Evolutionary conservation across 2,329 filamentous ascomycete genomes (phyloP).

Genomic region (Immersiporthe knoxdaviesiana): DNA sequence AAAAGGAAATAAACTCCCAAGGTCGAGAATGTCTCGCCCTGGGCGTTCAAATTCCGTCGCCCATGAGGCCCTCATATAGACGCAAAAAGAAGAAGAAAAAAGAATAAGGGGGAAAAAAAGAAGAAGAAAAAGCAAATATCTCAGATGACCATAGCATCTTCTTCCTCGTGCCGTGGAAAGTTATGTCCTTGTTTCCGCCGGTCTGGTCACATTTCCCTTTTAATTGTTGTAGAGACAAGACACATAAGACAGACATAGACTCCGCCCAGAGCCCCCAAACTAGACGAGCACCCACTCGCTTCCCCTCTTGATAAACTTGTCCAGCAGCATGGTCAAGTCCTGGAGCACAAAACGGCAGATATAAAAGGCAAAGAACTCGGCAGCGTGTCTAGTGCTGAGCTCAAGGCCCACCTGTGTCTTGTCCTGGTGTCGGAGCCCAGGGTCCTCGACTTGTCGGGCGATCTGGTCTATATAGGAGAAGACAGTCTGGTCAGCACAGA

Average conservation of each 20-base stretch:
- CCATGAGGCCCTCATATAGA: not conserved
- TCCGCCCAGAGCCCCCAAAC: conserved; percentile 8
- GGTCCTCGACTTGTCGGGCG: conserved; percentile 93
- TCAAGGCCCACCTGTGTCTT: conserved; percentile 95
- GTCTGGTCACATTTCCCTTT: not conserved
- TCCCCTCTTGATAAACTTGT: conserved; percentile 96
- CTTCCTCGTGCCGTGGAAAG: not conserved
- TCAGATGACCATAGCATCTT: conserved; percentile 7
- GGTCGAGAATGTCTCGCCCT: not conserved
- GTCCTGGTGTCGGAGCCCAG: conserved; percentile 86
- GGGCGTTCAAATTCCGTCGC: not conserved
- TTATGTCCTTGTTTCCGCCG: not conserved
- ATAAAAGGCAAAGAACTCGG: conserved; percentile 98
- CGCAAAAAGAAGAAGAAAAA: not conserved
- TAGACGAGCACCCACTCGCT: conserved; percentile 80
- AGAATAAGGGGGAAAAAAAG: not conserved
- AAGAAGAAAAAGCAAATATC: not conserved
- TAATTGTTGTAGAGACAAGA: too few relatives aligned
- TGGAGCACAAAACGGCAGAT: conserved; percentile 91
- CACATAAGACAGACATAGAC: not conserved
- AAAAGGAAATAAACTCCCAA: not conserved
- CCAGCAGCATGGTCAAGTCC: conserved; percentile 81
- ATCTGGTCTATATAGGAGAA: conserved; percentile 73
- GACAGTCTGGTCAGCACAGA: conserved; percentile 7
- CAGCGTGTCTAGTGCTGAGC: conserved; percentile 87